Evolutionary conservation across 345 rosid genomes (phyloP), one percentile per base, ranked within the genome.

Genomic region (Excoecaria cochinchinensis): DNA sequence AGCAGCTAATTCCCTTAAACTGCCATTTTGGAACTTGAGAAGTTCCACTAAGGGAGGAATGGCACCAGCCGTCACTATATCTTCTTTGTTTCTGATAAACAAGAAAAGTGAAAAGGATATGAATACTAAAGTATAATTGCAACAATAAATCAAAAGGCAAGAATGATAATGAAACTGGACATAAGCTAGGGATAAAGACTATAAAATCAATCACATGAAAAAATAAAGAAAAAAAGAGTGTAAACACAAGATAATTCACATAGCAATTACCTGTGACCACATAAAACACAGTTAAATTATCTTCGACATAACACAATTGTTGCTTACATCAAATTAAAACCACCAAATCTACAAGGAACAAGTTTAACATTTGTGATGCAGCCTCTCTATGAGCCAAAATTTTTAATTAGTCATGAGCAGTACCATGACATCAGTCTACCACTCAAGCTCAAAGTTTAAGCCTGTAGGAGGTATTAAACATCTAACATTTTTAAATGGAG

Each of bases 31-130:
- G 42, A 87, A 81, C 79, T 83, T 88, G 72, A 91, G 90, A 76
- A 91, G 88, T 77, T 85, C 89, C 60, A 85, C 86, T 36, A 91
- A 91, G 50, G 91, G 92, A 46, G 92, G 90, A 70, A 90, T 56
- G 5, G 91, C 97, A 13, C 97, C 97, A 0, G 89, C 90, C 21
- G 85, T 81, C 71, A 84, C 97, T 73, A 90, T 91, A 79, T 84
- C 85, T 67, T 87, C 84, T 86, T 91, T 91, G 83, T 90, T 91
- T 79, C 97, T 91, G 88, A 65, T 58, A 76, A 50, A 72, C 31
- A 51, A 3, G 14, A 75, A 59, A 46, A 3, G 22, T 4, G 55
- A 40, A 64, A 40, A 56, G 67, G 15, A 63, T 13, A 8, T 7
- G 19, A n/a, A 14, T 1, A 3, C 57, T 31, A 57, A 62, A 70